phyloP scores from a whole-genome alignment of 2,329 filamentous ascomycete species.

The Anthostomella pinea region DNA sequence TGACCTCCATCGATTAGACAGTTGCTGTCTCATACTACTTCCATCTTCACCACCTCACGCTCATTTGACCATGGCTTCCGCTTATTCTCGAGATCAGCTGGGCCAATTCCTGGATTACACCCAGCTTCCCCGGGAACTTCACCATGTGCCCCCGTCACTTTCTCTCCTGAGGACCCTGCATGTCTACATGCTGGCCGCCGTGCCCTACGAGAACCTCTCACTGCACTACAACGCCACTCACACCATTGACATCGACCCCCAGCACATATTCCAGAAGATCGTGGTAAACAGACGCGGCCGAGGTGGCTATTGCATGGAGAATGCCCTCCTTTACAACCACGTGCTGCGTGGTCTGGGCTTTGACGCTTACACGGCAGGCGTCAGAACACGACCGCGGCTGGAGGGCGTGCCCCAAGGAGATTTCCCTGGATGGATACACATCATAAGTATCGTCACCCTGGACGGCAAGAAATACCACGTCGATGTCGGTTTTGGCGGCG shows the following conservation, averaged over 20 bases:
- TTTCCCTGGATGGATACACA: slow-evolving; percentile 55
- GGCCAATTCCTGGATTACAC: slow-evolving; percentile 19
- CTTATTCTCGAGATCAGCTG: slow-evolving; percentile 15
- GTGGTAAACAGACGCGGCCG: slow-evolving; percentile 39
- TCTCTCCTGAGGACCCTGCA: slow-evolving; percentile 16
- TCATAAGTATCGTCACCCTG: slow-evolving; percentile 60
- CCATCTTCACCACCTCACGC: too few species aligned
- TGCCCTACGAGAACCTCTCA: slow-evolving; percentile 56
- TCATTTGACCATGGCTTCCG: slow-evolving; percentile 5
- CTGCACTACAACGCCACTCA: slow-evolving; percentile 48
- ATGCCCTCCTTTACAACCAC: slow-evolving; percentile 52
- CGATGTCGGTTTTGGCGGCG: slow-evolving; percentile 65
- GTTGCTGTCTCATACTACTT: too few species aligned
- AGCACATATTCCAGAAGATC: slow-evolving; percentile 49
- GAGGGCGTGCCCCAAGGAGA: slow-evolving; percentile 39
- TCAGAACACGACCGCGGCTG: slow-evolving; percentile 41
- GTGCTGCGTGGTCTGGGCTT: slow-evolving; percentile 52
- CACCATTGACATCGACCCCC: slow-evolving; percentile 41
- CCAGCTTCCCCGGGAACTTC: slow-evolving; percentile 14
- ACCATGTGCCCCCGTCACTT: slow-evolving; percentile 14
- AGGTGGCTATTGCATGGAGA: slow-evolving; percentile 63
- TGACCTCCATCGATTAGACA: too few species aligned
- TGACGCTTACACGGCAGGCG: slow-evolving; percentile 54
- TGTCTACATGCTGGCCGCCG: slow-evolving; percentile 29
- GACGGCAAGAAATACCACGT: slow-evolving; percentile 48